A percentile compares a stretch with the other conserved stretches of the same genome.
Evolutionary conservation across 2,329 filamentous ascomycete species (phyloP).

Genomic region (Hypoxylon sp.): DNA sequence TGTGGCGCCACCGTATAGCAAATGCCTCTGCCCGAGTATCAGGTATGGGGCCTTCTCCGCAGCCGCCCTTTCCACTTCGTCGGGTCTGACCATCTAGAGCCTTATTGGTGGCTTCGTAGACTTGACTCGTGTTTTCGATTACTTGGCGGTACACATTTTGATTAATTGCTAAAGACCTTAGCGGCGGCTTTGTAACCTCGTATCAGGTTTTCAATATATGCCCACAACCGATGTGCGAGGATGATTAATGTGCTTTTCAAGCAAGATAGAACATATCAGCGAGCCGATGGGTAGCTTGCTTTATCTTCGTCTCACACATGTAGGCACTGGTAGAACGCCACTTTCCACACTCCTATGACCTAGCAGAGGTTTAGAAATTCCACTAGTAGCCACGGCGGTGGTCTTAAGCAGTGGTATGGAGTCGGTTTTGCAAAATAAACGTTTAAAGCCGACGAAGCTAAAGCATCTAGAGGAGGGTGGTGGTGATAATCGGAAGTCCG

Average conservation of each 20-base stretch:
- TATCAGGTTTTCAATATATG: conserved; percentile 46
- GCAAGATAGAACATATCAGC: conserved; percentile 21
- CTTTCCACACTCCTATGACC: conserved; percentile 9
- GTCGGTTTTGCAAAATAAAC: conserved; percentile 4
- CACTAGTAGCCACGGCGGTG: conserved; percentile 2
- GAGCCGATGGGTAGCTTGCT: conserved; percentile 27
- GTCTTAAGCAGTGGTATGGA: conserved; percentile 7
- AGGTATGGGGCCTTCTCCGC: conserved; percentile 26
- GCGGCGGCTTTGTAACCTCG: conserved; percentile 39
- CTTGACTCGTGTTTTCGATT: conserved; percentile 28
- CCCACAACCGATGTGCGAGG: conserved; percentile 40
- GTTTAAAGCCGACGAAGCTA: conserved; percentile 7
- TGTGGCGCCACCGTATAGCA: conserved; percentile 42
- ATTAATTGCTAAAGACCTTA: conserved; percentile 34
- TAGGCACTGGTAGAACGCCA: conserved; percentile 9
- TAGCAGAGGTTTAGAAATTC: conserved; percentile 2
- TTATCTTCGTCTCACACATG: conserved; percentile 21
- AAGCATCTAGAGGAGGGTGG: conserved; percentile 8
- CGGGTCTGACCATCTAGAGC: conserved; percentile 33
- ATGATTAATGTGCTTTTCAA: conserved; percentile 20
- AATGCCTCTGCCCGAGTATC: conserved; percentile 35
- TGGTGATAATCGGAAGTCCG: conserved; percentile 39
- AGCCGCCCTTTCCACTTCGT: conserved; percentile 39
- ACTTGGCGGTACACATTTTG: conserved; percentile 34
- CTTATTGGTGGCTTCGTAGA: conserved; percentile 36